Evolutionary conservation across 2,329 filamentous ascomycete genomes (phyloP).

Genomic region (Neoarthrinium moseri): DNA sequence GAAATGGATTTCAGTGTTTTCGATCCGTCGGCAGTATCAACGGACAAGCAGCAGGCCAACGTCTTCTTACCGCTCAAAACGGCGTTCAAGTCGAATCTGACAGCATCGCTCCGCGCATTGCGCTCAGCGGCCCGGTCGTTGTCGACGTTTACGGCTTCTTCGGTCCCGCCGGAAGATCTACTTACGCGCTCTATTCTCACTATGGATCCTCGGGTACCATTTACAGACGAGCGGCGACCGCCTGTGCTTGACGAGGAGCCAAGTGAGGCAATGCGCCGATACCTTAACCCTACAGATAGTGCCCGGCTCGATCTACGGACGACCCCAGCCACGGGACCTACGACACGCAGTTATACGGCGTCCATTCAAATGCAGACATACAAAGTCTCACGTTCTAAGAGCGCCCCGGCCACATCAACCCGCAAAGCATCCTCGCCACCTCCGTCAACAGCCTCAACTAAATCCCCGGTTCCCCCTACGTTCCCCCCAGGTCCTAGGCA

Average conservation of each 20-base stretch:
- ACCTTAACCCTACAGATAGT: constrained; percentile 62
- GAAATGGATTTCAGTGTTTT: constrained; percentile 50
- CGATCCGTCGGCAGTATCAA: constrained; percentile 27
- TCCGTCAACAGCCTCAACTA: constrained; percentile 21
- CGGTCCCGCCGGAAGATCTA: constrained; percentile 65
- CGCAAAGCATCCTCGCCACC: constrained; percentile 25
- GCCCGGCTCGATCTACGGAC: constrained; percentile 41
- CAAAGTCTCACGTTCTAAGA: constrained; percentile 53
- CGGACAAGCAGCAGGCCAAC: constrained; percentile 30
- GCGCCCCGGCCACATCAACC: constrained; percentile 25
- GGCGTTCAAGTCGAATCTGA: constrained; percentile 69
- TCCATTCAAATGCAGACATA: constrained; percentile 74
- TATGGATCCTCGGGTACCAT: constrained; percentile 64
- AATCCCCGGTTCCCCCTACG: constrained; percentile 29
- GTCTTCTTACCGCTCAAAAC: constrained; percentile 45
- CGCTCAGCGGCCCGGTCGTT: constrained; percentile 64
- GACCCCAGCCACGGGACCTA: constrained; percentile 15
- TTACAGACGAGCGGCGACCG: constrained; percentile 65
- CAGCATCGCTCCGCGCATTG: constrained; percentile 63
- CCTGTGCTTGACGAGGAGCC: constrained; percentile 62
- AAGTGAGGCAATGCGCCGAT: constrained; percentile 64
- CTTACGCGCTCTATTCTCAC: constrained; percentile 67
- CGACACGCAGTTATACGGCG: constrained; percentile 52
- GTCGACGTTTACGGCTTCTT: constrained; percentile 60
- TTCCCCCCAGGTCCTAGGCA: constrained; percentile 52